Evolutionary conservation across 2,329 filamentous ascomycete species (phyloP).

Genomic region (Epichloe gansuensis): DNA sequence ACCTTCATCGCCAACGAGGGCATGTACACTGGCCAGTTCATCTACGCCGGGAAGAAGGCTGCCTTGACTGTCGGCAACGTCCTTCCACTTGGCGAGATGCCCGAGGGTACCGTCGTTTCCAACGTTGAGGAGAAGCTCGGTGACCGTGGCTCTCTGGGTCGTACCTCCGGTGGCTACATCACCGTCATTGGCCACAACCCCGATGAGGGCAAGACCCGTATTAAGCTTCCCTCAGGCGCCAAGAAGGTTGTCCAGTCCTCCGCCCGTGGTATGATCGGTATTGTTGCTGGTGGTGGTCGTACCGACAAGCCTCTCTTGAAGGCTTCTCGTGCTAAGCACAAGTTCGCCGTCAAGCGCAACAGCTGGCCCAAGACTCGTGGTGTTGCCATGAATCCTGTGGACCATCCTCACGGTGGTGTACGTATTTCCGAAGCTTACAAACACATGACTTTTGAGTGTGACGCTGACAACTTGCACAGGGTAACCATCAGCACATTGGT

Average conservation of each 20-base stretch:
- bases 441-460: conserved; percentile 1
- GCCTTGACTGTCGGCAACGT: conserved; percentile 94
- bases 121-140: conserved; percentile 99
- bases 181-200: conserved; percentile 96
- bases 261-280: conserved; percentile 96
- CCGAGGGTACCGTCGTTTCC: conserved; percentile 97
- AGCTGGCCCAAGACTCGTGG: conserved; percentile 99
- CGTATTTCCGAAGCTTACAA: conserved; percentile 20
- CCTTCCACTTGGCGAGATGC: conserved; percentile 84
- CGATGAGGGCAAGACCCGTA: conserved; percentile 97
- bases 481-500: conserved; percentile 99
- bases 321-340: conserved; percentile 99
- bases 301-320: conserved; percentile 99
- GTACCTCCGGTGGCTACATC: conserved; percentile 98
- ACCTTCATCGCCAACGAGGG: conserved; percentile 99
- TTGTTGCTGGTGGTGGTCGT: conserved; percentile 97
- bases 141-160: conserved; percentile 90
- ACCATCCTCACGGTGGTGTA: conserved; percentile 94
- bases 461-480: conserved; percentile 41
- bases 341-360: conserved; percentile 99
- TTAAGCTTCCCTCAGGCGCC: conserved; percentile 97
- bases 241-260: conserved; percentile 97
- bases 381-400: conserved; percentile 99
- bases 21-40: conserved; percentile 99
- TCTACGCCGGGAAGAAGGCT: conserved; percentile 99